Conservation (phyloP, 1,284 basidiomycete species). For the Amylostereum chailletii region DNA sequence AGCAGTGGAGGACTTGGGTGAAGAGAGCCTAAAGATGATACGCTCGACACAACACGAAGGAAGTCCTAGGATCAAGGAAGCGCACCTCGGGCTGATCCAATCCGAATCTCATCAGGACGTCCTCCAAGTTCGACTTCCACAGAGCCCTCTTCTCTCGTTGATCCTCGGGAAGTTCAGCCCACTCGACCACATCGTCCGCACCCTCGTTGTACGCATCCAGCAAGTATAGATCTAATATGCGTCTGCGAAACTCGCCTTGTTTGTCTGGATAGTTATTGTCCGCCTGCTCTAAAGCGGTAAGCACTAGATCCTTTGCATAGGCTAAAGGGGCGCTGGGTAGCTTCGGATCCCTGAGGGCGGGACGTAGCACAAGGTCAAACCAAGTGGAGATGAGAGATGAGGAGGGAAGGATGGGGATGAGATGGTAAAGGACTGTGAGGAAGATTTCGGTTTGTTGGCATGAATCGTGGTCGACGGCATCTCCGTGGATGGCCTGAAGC, state of each 20-base stretch:
- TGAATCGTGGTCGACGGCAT: slow-evolving; percentile 53
- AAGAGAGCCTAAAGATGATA: slow-evolving; percentile 45
- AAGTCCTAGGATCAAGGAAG: slow-evolving; percentile 3
- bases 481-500: slow-evolving; percentile 52
- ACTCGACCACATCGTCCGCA: slow-evolving; percentile 66
- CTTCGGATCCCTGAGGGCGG: slow-evolving; percentile 64
- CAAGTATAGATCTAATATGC: slow-evolving; percentile 65
- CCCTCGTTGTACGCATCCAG: slow-evolving; percentile 67
- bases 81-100: slow-evolving; percentile 53
- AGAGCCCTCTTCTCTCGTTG: slow-evolving; percentile 48
- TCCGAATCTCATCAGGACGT: slow-evolving; percentile 58
- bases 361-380: slow-evolving; percentile 72
- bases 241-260: slow-evolving; percentile 53
- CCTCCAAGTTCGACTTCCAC: slow-evolving; percentile 74
- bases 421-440: slow-evolving; percentile 53
- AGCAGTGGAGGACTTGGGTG: slow-evolving; percentile 53
- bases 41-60: slow-evolving; percentile 2
- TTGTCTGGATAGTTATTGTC: slow-evolving; percentile 38
- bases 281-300: slow-evolving; percentile 47
- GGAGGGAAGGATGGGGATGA: slow-evolving; percentile 50
- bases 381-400: slow-evolving; percentile 62
- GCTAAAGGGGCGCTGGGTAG: slow-evolving; percentile 47
- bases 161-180: slow-evolving; percentile 52
- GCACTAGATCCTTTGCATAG: slow-evolving; percentile 65
- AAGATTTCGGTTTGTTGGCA: slow-evolving; percentile 56